Evolutionary conservation across 2,329 filamentous ascomycete genomes (phyloP), one percentile per base, ranked within the genome.

Genomic region (Pseudophaeomoniella oleicola): DNA sequence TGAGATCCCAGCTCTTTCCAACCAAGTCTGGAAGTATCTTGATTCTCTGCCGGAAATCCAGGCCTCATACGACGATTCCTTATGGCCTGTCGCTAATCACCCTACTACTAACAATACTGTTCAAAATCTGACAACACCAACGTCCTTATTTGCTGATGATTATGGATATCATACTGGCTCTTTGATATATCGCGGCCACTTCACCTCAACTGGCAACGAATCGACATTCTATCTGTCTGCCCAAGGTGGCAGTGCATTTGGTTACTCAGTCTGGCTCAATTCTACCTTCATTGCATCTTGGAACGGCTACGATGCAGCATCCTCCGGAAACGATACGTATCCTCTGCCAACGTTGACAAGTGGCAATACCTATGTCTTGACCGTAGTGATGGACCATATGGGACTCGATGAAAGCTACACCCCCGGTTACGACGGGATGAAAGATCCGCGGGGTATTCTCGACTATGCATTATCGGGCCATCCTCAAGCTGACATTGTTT

Each of bases 111-210:
- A 71, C 50, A 85, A 85, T 52, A 0, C 32, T 16, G 72, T 69
- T 0, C 59, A 64, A 13, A 49, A 57, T 15, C 58, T 66, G 2
- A 67, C 62, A 1, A 86, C 81, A 0, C 75, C 79, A 0, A 75
- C 71, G 0, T 76, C 72, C 0, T 67, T 87, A 0, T 83, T 79
- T 48, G 67, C 66, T 0, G 71, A 71, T n/a, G 81, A 87, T 54
- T 87, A 87, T 48, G 81, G 81, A 16, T 87, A 75, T 55, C 66
- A 82, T 51, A 67, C 74, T 0, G 81, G 81, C 3, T 71, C 71
- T 1, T 62, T 86, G 0, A 46, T 87, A 34, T 87, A 72, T 60
- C 71, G 81, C 2, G 81, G 80, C 0, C 66, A 75, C 44, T 87
- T 88, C 51, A 67, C 60, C 1, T 72, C 80, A 3, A 67, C 61